Evolutionary conservation across 768 basidiomycete genomes (phyloP).

Genomic region (Amanita rubescens): DNA sequence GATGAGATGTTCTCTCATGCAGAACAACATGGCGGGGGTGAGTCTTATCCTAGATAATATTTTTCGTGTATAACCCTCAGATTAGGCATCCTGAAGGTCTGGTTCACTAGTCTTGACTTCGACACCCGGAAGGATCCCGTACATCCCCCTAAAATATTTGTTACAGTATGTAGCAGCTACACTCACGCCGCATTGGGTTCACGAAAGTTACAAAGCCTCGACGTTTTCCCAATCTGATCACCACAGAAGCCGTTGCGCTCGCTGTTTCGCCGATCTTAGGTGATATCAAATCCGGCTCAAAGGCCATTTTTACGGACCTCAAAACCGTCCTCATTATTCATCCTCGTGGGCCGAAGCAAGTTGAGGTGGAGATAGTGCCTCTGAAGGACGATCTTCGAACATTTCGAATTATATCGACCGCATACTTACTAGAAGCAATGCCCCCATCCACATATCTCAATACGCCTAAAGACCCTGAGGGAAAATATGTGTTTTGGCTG

Average conservation of each 20-base stretch:
- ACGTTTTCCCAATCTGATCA: slow-evolving; percentile 6
- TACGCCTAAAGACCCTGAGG: slow-evolving; percentile 2
- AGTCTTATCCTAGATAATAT: slow-evolving; percentile 6
- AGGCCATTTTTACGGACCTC: slow-evolving; percentile 7
- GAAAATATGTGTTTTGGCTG: slow-evolving; percentile 6
- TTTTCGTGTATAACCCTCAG: slow-evolving; percentile 5
- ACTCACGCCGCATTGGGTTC: not conserved
- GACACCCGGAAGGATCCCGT: slow-evolving; percentile 7
- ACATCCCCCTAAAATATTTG: slow-evolving; percentile 6
- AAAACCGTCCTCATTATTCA: slow-evolving; percentile 7
- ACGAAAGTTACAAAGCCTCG: slow-evolving; percentile 6
- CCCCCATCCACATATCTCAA: slow-evolving; percentile 6
- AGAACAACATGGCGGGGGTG: slow-evolving; percentile 7
- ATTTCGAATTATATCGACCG: slow-evolving; percentile 7
- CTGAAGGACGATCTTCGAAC: slow-evolving; percentile 8
- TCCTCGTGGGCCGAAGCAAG: slow-evolving; percentile 4
- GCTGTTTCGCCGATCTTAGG: slow-evolving; percentile 6
- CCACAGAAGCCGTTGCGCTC: slow-evolving; percentile 2
- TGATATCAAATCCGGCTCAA: slow-evolving; percentile 4
- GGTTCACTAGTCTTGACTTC: slow-evolving; percentile 8
- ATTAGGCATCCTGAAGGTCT: slow-evolving; percentile 7
- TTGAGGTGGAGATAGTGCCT: slow-evolving; percentile 3
- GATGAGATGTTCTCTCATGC: not conserved
- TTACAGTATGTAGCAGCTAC: slow-evolving; percentile 4
- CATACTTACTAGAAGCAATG: slow-evolving; percentile 8